Evolutionary conservation across 1,284 basidiomycete species (phyloP).

Genomic region (Moniliella sp.): DNA sequence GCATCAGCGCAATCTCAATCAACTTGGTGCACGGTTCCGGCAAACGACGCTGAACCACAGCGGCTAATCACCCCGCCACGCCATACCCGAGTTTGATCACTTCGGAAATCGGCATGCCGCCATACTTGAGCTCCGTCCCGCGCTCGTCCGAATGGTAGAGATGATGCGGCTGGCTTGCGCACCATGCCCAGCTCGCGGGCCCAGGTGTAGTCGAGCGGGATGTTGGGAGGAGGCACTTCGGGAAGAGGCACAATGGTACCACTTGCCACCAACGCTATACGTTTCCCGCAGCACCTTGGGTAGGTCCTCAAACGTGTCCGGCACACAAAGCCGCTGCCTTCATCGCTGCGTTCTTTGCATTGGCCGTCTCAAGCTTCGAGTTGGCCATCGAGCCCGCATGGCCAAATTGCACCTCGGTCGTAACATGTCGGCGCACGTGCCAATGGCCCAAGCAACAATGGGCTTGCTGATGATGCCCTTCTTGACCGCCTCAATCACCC

Average conservation of each 20-base stretch:
- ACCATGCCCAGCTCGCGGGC: slow-evolving; percentile 87
- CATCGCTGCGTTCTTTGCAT: slow-evolving; percentile 97
- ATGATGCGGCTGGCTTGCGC: slow-evolving; percentile 94
- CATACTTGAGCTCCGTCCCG: slow-evolving; percentile 90
- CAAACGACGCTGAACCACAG: slow-evolving; percentile 82
- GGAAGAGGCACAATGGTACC: slow-evolving; percentile 52
- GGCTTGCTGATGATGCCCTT: slow-evolving; percentile 83
- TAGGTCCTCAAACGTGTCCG: slow-evolving; percentile 89
- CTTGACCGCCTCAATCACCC: slow-evolving; percentile 93
- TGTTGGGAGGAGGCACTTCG: slow-evolving; percentile 75
- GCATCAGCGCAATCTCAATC: slow-evolving; percentile 97
- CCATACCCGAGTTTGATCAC: slow-evolving; percentile 46
- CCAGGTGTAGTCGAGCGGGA: slow-evolving; percentile 99
- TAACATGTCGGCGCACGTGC: slow-evolving; percentile 98
- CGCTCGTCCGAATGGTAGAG: slow-evolving; percentile 98
- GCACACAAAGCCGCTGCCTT: slow-evolving; percentile 82
- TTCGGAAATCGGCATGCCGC: slow-evolving; percentile 94
- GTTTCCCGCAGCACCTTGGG: slow-evolving; percentile 61
- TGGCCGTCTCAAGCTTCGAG: slow-evolving; percentile 85
- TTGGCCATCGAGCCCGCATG: slow-evolving; percentile 97
- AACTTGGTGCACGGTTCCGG: slow-evolving; percentile 37
- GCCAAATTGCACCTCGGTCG: slow-evolving; percentile 95
- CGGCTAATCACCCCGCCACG: slow-evolving; percentile 78
- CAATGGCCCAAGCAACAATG: slow-evolving; percentile 96
- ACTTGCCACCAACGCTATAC: slow-evolving; percentile 54